A percentile compares a stretch with the other conserved stretches of the same genome.
phyloP scores from a whole-genome alignment of 2,329 filamentous ascomycete species.

The Fusarium tupiense region DNA sequence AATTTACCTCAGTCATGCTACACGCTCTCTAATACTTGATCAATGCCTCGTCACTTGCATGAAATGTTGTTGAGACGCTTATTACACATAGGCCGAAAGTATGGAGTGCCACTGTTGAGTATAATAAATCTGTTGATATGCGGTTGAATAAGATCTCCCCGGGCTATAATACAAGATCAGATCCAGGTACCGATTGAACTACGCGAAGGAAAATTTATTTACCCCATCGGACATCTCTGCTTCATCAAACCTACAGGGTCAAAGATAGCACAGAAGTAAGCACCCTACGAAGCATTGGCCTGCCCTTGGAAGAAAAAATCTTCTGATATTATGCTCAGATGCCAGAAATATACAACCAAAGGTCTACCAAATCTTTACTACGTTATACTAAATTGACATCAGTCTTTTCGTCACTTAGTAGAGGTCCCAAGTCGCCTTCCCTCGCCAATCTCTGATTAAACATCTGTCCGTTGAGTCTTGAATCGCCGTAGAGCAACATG shows the following conservation, averaged over 20 bases:
- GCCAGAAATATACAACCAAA: neutral
- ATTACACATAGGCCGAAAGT: neutral
- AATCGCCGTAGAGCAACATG: neutral
- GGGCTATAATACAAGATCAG: neutral
- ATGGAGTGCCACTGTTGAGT: neutral
- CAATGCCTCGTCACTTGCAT: neutral
- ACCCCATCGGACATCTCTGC: neutral
- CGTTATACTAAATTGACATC: neutral
- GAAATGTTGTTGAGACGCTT: neutral
- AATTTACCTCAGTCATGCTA: neutral
- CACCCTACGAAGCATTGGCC: neutral
- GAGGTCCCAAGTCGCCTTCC: neutral
- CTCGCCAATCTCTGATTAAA: neutral
- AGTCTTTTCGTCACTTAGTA: neutral
- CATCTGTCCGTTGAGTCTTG: neutral
- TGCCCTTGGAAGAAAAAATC: neutral
- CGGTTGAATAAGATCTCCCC: neutral
- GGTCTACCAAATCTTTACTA: neutral
- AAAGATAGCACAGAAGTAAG: too few relatives aligned
- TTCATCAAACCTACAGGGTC: neutral
- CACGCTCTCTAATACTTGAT: neutral
- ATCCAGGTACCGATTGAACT: neutral
- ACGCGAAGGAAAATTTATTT: neutral
- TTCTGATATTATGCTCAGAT: neutral
- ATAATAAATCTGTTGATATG: neutral